Base-by-base conservation (phyloP, 768 basidiomycete genomes). In the Tricholoma sp. region DNA sequence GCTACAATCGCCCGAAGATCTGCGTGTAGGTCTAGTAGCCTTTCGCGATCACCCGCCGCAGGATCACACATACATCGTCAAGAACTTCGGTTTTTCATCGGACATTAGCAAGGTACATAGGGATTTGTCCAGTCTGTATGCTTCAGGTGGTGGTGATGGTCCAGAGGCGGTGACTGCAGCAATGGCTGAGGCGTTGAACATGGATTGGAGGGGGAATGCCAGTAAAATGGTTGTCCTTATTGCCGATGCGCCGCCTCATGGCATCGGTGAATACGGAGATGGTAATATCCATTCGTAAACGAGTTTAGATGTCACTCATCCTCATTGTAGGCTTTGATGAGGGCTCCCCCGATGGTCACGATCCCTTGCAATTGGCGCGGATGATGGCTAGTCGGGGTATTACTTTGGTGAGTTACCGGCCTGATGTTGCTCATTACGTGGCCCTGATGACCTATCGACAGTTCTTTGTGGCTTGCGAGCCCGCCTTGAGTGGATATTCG, bases 391-490 rank as follows among this genome's bases (percentile, higher is more conserved):
- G 82, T 59, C 80, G 84, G 39, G 96, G 96, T 5, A 98, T 98
- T 64, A 92, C 92, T 8, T 73, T 98, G 59, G 95, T 93, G 68
- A 67, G 87, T 24, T 72, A 29, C 56, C 45, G 27, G 49, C 5
- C 18, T 12, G 49, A 21, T 18, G 6, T 51, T 32, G 59, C n/a
- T 54, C 29, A 57, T 53, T 53, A 35, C 58, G 21, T 22, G 53
- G 61, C 21, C 52, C 37, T 56, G 39, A 55, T 31, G 56, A 29
- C 3, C 21, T 58, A 6, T 10, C n/a, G n/a, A 50, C 70, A 97
- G 94, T 98, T 98, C 75, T 94, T 97, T 70, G 96, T 98, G n/a
- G 96, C 96, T 27, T 98, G 96, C 74, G 96, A 98, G 72, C 95
- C 96, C 56, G 94, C 93, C 5, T 78, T 96, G 58, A 94, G 91